These are phyloP conservation scores for Stromatinia cepivora DNA, from an alignment of 2,329 filamentous ascomycete genomes.

Conservation along the genomic window DNA sequence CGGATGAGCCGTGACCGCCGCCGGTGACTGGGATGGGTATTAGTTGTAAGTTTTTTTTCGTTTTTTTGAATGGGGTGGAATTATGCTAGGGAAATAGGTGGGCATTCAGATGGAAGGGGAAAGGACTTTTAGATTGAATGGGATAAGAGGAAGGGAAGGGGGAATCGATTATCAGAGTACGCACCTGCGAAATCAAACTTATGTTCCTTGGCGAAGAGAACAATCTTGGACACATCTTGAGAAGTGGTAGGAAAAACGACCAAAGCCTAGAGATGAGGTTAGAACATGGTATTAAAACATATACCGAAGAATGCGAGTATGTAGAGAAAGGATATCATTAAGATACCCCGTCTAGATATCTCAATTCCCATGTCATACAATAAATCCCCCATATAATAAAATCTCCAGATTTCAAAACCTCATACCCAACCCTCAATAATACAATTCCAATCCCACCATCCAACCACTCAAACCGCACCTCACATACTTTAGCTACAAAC, in stretches of 20 bases:
- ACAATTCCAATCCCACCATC: neutral
- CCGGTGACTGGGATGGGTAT: slow-evolving; percentile 15
- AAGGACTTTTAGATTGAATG: neutral
- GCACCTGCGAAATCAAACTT: slow-evolving; percentile 22
- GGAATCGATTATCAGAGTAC: neutral
- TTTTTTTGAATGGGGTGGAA: neutral
- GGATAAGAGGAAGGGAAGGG: neutral
- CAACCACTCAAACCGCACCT: neutral
- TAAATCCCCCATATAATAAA: neutral
- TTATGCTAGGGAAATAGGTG: slow-evolving; percentile 17
- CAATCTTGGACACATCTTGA: slow-evolving; percentile 24
- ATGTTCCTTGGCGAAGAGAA: slow-evolving; percentile 25
- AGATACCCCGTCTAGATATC: neutral
- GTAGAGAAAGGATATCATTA: neutral
- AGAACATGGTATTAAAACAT: neutral
- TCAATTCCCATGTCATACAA: neutral
- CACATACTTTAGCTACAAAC: too few relatives aligned
- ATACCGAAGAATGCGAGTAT: neutral
- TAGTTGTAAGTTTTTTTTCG: neutral
- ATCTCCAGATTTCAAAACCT: neutral
- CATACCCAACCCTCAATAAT: neutral
- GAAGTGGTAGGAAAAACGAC: slow-evolving; percentile 27
- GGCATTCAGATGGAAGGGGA: neutral
- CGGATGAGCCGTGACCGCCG: slow-evolving; percentile 19
- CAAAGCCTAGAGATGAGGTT: slow-evolving; percentile 5